Conservation (phyloP, 1,284 basidiomycete species). For the Fomes fomentarius region DNA sequence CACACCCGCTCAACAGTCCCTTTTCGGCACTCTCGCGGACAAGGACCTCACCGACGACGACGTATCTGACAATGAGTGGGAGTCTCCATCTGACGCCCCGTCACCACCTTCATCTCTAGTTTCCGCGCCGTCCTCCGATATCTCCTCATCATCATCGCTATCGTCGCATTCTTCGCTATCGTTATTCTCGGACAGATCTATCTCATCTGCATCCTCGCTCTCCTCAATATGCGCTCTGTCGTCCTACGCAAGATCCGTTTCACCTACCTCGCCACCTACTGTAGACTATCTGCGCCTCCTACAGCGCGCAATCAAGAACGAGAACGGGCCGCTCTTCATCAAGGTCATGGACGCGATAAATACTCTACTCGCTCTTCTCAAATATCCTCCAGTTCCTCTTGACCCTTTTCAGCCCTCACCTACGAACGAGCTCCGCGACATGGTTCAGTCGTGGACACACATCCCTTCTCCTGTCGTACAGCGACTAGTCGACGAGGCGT, state of each 20-base stretch:
- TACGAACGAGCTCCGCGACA: constrained; percentile 51
- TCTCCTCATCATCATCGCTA: constrained; percentile 22
- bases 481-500: constrained; percentile 78
- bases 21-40: constrained; percentile 67
- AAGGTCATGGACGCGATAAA: constrained; percentile 62
- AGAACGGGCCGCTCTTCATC: constrained; percentile 73
- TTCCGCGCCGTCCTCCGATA: constrained; percentile 25
- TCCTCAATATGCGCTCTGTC: constrained; percentile 39
- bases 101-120: constrained; percentile 34
- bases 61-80: background rate
- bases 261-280: constrained; percentile 28
- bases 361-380: constrained; percentile 56
- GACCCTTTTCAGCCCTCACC: constrained; percentile 48
- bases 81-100: constrained; percentile 19
- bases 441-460: constrained; percentile 51
- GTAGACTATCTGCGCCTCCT: constrained; percentile 59
- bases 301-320: constrained; percentile 62
- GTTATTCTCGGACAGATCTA: constrained; percentile 22
- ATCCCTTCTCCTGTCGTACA: constrained; percentile 63
- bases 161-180: constrained; percentile 29
- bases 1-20: constrained; percentile 59
- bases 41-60: constrained; percentile 38
- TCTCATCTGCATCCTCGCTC: constrained; percentile 26
- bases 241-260: constrained; percentile 34
- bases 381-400: constrained; percentile 57